phyloP scores from a whole-genome alignment of 169 alveolate species.

The Cyclospora cayetanensis region DNA sequence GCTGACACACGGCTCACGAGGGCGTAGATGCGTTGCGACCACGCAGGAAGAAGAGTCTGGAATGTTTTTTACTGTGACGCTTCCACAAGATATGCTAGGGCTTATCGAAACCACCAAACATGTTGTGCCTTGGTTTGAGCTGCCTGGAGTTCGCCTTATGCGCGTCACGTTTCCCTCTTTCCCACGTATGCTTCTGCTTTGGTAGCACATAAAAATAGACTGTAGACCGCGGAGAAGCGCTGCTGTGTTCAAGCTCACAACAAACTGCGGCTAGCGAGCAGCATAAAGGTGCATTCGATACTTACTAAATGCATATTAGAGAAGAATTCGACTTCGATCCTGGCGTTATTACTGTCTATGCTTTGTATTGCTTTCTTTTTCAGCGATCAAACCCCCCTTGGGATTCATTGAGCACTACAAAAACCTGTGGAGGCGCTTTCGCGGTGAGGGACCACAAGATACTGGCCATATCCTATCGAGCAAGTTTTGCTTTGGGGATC shows the following conservation, averaged over 20 bases:
- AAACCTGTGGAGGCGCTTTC: neutral
- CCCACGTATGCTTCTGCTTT: neutral
- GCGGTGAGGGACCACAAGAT: too few species aligned
- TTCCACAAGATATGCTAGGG: neutral
- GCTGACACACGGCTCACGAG: too few species aligned
- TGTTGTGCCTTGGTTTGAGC: neutral
- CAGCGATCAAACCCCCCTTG: neutral
- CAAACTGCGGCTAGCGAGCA: neutral
- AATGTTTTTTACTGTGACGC: neutral
- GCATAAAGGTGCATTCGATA: neutral
- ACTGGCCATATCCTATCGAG: too few species aligned
- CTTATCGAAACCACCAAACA: neutral
- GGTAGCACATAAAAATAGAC: too few species aligned
- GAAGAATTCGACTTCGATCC: neutral
- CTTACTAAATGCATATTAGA: neutral
- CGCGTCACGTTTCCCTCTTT: neutral
- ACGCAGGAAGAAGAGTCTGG: too few species aligned
- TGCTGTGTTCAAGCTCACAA: neutral
- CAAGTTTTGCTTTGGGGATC: too few species aligned
- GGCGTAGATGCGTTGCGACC: too few species aligned
- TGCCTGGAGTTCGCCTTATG: neutral
- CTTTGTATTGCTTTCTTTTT: neutral
- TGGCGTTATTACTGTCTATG: neutral
- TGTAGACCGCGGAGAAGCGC: neutral
- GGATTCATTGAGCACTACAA: neutral